phyloP scores from a whole-genome alignment of 1,284 basidiomycete genomes.

The Rhodotorula sp. region DNA sequence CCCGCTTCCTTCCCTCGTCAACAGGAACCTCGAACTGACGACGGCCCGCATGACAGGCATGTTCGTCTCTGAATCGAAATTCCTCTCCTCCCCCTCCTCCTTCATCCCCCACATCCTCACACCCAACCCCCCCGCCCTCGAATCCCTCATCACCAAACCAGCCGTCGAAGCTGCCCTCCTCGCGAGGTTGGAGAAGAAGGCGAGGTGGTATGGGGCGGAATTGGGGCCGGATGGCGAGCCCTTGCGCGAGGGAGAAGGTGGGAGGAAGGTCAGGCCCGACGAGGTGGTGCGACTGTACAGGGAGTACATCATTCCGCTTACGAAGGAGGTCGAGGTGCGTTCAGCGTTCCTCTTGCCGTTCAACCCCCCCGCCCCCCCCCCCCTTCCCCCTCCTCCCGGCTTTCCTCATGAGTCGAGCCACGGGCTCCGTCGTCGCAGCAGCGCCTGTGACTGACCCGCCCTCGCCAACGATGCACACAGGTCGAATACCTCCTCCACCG shows the following conservation, averaged over 20 bases:
- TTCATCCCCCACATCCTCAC: slow-evolving; percentile 88
- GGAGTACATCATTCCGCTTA: slow-evolving; percentile 92
- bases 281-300: slow-evolving; percentile 90
- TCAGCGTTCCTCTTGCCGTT: background rate
- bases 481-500: slow-evolving; percentile 87
- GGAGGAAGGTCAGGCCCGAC: slow-evolving; percentile 74
- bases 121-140: slow-evolving; percentile 67
- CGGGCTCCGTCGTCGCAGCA: no score
- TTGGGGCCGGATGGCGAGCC: slow-evolving; percentile 69
- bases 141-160: slow-evolving; percentile 89
- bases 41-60: slow-evolving; percentile 63
- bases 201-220: slow-evolving; percentile 87
- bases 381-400: no score
- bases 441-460: background rate
- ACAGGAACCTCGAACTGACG: background rate
- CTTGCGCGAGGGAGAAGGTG: slow-evolving; percentile 46
- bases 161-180: slow-evolving; percentile 88
- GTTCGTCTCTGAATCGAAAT: slow-evolving; percentile 98
- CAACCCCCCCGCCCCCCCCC: no score
- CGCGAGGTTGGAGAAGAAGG: slow-evolving; percentile 84
- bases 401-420: no score
- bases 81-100: slow-evolving; percentile 73
- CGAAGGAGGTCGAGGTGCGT: slow-evolving; percentile 94
- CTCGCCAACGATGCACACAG: slow-evolving; percentile 52
- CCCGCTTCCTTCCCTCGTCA: background rate